phyloP scores from a whole-genome alignment of 768 basidiomycete genomes.

The Porpolomopsis calyptriformis region DNA sequence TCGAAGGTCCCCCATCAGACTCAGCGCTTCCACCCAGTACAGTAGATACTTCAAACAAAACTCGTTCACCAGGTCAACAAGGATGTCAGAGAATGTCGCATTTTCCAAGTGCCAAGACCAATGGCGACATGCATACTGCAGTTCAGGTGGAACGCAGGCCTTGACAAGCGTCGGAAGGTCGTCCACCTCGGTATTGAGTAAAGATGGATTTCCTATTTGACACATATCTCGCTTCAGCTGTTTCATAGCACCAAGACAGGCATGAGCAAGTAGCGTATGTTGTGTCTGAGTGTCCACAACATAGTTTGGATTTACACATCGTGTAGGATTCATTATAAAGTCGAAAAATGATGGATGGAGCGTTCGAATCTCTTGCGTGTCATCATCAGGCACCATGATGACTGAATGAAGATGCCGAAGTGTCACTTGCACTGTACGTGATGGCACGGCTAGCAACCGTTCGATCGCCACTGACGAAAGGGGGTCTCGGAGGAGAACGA shows the following conservation, averaged over 20 bases:
- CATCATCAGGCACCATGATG: conserved; percentile 1
- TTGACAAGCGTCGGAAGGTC: conserved; percentile 2
- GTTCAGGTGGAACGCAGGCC: conserved; percentile 7
- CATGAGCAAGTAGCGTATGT: conserved; percentile 4
- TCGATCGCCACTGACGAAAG: conserved; percentile 2
- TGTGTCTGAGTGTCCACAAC: conserved; percentile 5
- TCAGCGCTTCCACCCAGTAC: conserved; percentile 17
- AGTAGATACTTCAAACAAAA: conserved; percentile 13
- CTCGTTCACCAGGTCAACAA: conserved; percentile 5
- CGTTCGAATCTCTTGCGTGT: background rate
- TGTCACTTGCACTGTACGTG: background rate
- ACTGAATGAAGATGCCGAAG: conserved; percentile 11
- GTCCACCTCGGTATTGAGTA: conserved; percentile 4
- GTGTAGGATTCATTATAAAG: conserved; percentile 9
- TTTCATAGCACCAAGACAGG: background rate
- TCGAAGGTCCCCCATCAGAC: background rate
- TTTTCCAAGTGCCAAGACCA: conserved; percentile 13
- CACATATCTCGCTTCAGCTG: conserved; percentile 7
- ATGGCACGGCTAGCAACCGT: background rate
- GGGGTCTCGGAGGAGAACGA: conserved; percentile 6
- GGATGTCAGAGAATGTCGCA: background rate
- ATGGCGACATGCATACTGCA: conserved; percentile 15
- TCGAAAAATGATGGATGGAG: conserved; percentile 1
- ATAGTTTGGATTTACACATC: conserved; percentile 9
- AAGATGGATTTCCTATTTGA: conserved; percentile 3